A percentile compares a stretch with the other conserved stretches of the same genome.
Evolutionary conservation across 805 yeast genomes (phyloP).

Genomic region (Scheffersomyces ergatensis): DNA sequence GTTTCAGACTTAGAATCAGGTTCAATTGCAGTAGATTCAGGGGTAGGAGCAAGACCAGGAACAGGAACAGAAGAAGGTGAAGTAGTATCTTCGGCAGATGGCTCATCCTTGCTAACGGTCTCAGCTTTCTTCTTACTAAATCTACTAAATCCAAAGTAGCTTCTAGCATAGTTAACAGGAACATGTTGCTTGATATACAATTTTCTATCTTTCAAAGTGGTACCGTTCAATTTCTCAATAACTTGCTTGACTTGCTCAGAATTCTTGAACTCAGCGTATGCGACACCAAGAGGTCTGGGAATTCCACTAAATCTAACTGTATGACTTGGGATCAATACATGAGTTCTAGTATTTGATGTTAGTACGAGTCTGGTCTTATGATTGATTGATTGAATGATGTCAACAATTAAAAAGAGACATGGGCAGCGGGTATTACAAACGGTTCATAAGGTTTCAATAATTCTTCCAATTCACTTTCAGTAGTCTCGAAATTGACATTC

Average conservation of each 20-base stretch:
- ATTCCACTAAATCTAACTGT: slow-evolving; percentile 46
- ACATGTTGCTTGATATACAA: slow-evolving; percentile 40
- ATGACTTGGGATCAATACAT: slow-evolving; percentile 53
- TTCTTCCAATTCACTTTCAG: slow-evolving; percentile 50
- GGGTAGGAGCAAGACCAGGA: not conserved
- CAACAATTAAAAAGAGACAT: not conserved
- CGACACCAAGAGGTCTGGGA: slow-evolving; percentile 53
- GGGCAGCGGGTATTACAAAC: slow-evolving; percentile 21
- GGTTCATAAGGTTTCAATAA: slow-evolving; percentile 44
- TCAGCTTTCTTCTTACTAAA: not conserved
- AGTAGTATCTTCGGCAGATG: not conserved
- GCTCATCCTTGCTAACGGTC: not conserved
- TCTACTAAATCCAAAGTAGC: not conserved
- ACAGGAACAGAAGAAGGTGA: not conserved
- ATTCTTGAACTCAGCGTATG: slow-evolving; percentile 34
- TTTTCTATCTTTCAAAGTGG: slow-evolving; percentile 31
- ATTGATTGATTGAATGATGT: not conserved
- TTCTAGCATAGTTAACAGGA: slow-evolving; percentile 17
- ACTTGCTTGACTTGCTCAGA: slow-evolving; percentile 26
- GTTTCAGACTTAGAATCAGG: not conserved
- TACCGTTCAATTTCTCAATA: slow-evolving; percentile 22
- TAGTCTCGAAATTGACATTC: slow-evolving; percentile 50
- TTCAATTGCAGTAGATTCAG: slow-evolving; percentile 9
- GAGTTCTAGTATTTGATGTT: slow-evolving; percentile 17
- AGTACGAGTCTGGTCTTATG: not conserved